Conservation (phyloP, 2,329 filamentous ascomycete species). For the Dactylellina haptotyla region DNA sequence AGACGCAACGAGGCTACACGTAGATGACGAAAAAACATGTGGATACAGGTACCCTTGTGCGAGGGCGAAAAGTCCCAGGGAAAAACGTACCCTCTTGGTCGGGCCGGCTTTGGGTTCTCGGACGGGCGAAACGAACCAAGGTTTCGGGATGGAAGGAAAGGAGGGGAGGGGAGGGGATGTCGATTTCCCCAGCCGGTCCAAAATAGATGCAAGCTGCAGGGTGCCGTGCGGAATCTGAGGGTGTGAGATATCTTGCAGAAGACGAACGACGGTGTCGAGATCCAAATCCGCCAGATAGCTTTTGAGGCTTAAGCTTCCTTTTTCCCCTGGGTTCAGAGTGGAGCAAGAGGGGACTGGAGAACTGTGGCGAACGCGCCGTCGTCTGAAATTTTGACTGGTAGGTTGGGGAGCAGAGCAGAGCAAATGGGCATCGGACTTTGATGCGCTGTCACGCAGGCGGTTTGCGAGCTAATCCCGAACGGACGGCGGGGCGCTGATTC, state of each 20-base stretch:
- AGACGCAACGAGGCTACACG: constrained; percentile 8
- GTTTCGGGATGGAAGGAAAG: constrained; percentile 21
- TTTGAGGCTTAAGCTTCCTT: background rate
- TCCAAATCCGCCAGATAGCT: background rate
- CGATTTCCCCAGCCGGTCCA: constrained; percentile 5
- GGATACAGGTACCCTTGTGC: background rate
- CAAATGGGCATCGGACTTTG: constrained; percentile 28
- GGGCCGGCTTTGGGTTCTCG: background rate
- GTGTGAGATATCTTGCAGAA: too few species aligned
- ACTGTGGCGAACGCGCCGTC: constrained; percentile 33
- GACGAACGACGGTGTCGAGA: background rate
- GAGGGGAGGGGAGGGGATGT: too few species aligned
- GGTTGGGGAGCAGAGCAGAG: constrained; percentile 9
- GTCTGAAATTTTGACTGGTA: constrained; percentile 43
- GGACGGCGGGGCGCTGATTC: too few species aligned
- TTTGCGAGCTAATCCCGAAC: constrained; percentile 5
- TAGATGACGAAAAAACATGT: constrained; percentile 11
- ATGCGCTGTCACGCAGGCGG: constrained; percentile 44
- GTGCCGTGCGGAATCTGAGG: constrained; percentile 20
- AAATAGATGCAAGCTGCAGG: constrained; percentile 25
- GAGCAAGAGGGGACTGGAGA: constrained; percentile 5
- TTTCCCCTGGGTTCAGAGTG: background rate
- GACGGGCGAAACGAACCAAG: constrained; percentile 16
- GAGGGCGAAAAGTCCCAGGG: constrained; percentile 9
- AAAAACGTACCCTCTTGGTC: constrained; percentile 8